A percentile compares a stretch with the other conserved stretches of the same genome.
phyloP scores from a whole-genome alignment of 2,329 filamentous ascomycete species.

The Ascosphaera pollenicola region DNA sequence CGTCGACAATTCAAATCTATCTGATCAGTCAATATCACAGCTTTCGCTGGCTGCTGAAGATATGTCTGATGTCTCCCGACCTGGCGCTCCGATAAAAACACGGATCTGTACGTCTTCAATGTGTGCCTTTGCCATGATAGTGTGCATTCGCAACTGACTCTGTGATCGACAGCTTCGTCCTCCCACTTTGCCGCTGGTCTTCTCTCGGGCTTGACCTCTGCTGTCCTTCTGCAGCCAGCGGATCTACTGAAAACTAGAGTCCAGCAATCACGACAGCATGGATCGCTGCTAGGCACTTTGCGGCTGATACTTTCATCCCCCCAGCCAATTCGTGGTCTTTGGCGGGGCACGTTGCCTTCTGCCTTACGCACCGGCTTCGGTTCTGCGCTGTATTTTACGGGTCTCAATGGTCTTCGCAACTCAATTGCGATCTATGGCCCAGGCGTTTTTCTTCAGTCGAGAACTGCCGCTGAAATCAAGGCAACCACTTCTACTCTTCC shows the following conservation, averaged over 20 bases:
- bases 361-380: constrained; percentile 86
- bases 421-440: constrained; percentile 27
- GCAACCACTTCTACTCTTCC: constrained; percentile 49
- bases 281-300: constrained; percentile 46
- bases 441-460: constrained; percentile 15
- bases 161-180: constrained; percentile 16
- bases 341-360: constrained; percentile 81
- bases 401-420: constrained; percentile 64
- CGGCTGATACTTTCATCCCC: constrained; percentile 45
- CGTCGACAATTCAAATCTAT: too few relatives aligned
- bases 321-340: constrained; percentile 51
- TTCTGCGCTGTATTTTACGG: constrained; percentile 82
- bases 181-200: constrained; percentile 83
- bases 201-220: constrained; percentile 66
- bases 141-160: background rate
- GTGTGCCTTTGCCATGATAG: background rate
- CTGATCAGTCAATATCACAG: too few relatives aligned
- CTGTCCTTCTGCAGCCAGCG: constrained; percentile 77
- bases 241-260: constrained; percentile 93
- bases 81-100: constrained; percentile 2
- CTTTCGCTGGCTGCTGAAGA: background rate
- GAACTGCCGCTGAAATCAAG: background rate
- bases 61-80: constrained; percentile 5
- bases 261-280: constrained; percentile 53
- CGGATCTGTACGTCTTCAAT: constrained; percentile 3